A percentile compares a stretch with the other conserved stretches of the same genome.
Conservation (phyloP, 352 stramenopile species). For the Globisporangium orthogonon region DNA sequence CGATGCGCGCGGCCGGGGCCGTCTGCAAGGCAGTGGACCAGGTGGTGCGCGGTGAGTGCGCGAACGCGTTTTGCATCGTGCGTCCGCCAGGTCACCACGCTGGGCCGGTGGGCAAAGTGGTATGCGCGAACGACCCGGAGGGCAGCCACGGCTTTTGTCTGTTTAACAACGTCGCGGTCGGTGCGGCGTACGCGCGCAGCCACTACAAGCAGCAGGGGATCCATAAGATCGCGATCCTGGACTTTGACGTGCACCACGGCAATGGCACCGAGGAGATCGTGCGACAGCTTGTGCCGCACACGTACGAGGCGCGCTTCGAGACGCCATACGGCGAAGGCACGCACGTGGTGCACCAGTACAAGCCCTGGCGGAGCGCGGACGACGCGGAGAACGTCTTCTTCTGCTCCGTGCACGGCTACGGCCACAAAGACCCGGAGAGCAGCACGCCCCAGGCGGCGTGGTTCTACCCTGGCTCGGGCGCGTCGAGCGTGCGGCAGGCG, state of each 20-base stretch:
- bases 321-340: constrained; percentile 90
- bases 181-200: constrained; percentile 91
- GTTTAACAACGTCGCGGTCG: constrained; percentile 98
- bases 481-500: constrained; percentile 24
- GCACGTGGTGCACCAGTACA: constrained; percentile 86
- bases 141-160: constrained; percentile 94
- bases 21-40: constrained; percentile 84
- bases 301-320: constrained; percentile 71
- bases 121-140: constrained; percentile 88
- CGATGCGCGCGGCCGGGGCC: constrained; percentile 68
- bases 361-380: constrained; percentile 94
- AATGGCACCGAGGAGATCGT: constrained; percentile 98
- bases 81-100: constrained; percentile 96
- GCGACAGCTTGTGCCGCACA: constrained; percentile 86
- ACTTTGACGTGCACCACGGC: constrained; percentile 98
- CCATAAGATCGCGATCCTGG: constrained; percentile 93
- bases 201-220: constrained; percentile 91
- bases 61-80: constrained; percentile 96
- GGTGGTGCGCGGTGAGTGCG: constrained; percentile 80
- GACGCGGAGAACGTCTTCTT: constrained; percentile 96
- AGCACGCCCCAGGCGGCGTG: constrained; percentile 35
- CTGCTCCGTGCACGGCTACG: constrained; percentile 84
- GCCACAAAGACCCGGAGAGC: constrained; percentile 59
- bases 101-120: constrained; percentile 91
- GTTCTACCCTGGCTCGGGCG: constrained; percentile 79